Evolutionary conservation across 306 rosid genomes (phyloP), one percentile per base, ranked within the genome.

Genomic region (Ochetophila trinervis): DNA sequence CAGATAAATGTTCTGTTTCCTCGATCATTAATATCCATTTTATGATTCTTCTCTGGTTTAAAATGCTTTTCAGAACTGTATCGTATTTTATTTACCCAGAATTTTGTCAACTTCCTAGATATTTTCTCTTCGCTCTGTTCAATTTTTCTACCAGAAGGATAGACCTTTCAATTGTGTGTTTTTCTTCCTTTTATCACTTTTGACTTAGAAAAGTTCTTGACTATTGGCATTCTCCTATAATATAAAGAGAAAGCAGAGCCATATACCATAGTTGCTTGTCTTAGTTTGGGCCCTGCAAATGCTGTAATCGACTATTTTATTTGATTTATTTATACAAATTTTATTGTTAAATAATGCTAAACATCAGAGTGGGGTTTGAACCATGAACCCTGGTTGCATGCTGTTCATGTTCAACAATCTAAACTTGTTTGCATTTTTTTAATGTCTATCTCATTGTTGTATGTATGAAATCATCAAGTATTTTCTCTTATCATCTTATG

Each of bases 401-500:
- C 8, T 22, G 21, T 36, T 44, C 18, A 23, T 10, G 35, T 42
- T 65, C 23, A 22, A 32, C 34, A 27, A 36, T 1, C 21, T 57
- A 0, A 6, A 27, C 10, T 30, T 17, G 9, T 16, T 24, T 15
- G 15, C n/a, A 30, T 22, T 24, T 55, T 22, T 24, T 55, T 16
- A 30, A 14, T 13, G 4, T 57, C n/a, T 20, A 2, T 54, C 13
- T 15, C 23, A 24, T 32, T 42, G 37, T 8, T 3, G 44, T 14
- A 12, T n/a, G 22, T 57, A 6, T 45, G 69, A 61, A 49, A 62
- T 64, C 53, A 3, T 37, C 17, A 16, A 54, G 66, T 64, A 65
- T 53, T 63, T 60, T n/a, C 32, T 66, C 20, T 22, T 27, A 27
- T 27, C n/a, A 44, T 66, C 20, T 22, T 27, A 27, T 27, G 24